A percentile compares a stretch with the other conserved stretches of the same genome.
Conservation (phyloP, 2,329 filamentous ascomycete genomes). For the Aspergillus sp. region DNA sequence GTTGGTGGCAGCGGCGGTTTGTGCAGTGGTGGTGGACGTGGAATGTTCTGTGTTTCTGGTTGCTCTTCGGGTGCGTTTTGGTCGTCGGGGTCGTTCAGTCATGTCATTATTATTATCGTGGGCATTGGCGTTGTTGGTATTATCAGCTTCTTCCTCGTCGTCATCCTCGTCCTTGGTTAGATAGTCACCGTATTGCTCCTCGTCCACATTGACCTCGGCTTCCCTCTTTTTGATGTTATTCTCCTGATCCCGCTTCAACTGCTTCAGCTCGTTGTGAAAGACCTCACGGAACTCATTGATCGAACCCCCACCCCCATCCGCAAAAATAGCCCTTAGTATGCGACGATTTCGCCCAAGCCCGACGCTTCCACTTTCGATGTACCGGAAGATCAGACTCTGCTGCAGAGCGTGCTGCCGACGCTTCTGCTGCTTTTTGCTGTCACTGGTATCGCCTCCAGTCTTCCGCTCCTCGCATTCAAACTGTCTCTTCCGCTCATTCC, state of each 20-base stretch:
- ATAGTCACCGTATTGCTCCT: slow-evolving; percentile 41
- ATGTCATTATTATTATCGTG: slow-evolving; percentile 8
- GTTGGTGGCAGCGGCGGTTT: slow-evolving; percentile 2
- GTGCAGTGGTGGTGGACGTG: not conserved
- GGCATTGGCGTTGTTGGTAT: slow-evolving; percentile 1
- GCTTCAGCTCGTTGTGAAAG: slow-evolving; percentile 39
- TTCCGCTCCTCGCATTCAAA: slow-evolving; percentile 7
- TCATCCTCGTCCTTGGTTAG: slow-evolving; percentile 31
- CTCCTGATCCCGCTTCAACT: slow-evolving; percentile 17
- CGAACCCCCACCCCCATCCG: slow-evolving; percentile 32
- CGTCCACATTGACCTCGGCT: slow-evolving; percentile 38
- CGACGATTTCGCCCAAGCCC: slow-evolving; percentile 31
- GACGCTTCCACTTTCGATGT: slow-evolving; percentile 25
- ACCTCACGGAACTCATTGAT: slow-evolving; percentile 38
- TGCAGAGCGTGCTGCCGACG: slow-evolving; percentile 15
- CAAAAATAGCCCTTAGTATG: slow-evolving; percentile 41
- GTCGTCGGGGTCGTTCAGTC: slow-evolving; percentile 10
- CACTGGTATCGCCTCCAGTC: not conserved
- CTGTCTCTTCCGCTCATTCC: slow-evolving; percentile 25
- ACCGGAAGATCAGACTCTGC: slow-evolving; percentile 37
- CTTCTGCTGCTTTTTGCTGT: slow-evolving; percentile 3
- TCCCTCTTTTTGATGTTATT: slow-evolving; percentile 31
- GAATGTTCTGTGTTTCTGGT: slow-evolving; percentile 9
- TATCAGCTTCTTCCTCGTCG: slow-evolving; percentile 17
- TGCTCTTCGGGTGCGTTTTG: slow-evolving; percentile 27